Evolutionary conservation across 495 filamentous ascomycete genomes (phyloP).

Genomic region (Cryomyces minteri): DNA sequence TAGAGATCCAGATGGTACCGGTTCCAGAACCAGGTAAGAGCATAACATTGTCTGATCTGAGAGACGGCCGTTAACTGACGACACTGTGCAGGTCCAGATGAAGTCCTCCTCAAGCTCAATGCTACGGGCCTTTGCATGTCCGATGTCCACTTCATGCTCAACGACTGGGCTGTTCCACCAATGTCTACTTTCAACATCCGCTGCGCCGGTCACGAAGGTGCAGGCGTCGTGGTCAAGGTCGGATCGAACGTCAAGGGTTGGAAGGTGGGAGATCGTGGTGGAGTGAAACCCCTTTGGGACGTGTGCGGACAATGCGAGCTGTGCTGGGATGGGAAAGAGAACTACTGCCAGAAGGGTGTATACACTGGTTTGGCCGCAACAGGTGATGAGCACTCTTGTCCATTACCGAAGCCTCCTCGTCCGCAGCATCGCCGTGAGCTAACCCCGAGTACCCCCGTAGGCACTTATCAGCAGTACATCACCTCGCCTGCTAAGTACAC

Average conservation of each 20-base stretch:
- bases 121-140: slow-evolving; percentile 21
- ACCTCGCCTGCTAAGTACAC: slow-evolving; percentile 25
- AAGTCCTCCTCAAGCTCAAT: slow-evolving; percentile 23
- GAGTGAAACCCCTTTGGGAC: slow-evolving; percentile 35
- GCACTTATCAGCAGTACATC: not conserved
- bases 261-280: slow-evolving; percentile 38
- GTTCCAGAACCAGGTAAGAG: slow-evolving; percentile 31
- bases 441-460: not conserved
- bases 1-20: slow-evolving; percentile 31
- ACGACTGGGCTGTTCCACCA: slow-evolving; percentile 23
- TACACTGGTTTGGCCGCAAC: slow-evolving; percentile 15
- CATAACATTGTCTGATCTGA: not conserved
- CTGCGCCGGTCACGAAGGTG: slow-evolving; percentile 37
- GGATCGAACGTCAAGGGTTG: slow-evolving; percentile 32
- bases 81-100: slow-evolving; percentile 13
- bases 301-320: slow-evolving; percentile 31
- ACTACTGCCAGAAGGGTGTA: slow-evolving; percentile 18
- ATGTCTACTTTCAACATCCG: slow-evolving; percentile 29
- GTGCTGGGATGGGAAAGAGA: slow-evolving; percentile 22
- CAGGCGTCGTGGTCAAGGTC: slow-evolving; percentile 34
- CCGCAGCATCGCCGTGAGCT: not conserved
- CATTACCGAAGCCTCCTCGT: not conserved
- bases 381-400: not conserved
- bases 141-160: slow-evolving; percentile 24
- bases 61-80: not conserved